These are phyloP conservation scores for Akebia trifoliata DNA, from an alignment of 164 flowering plant species.

Conservation along the genomic window DNA sequence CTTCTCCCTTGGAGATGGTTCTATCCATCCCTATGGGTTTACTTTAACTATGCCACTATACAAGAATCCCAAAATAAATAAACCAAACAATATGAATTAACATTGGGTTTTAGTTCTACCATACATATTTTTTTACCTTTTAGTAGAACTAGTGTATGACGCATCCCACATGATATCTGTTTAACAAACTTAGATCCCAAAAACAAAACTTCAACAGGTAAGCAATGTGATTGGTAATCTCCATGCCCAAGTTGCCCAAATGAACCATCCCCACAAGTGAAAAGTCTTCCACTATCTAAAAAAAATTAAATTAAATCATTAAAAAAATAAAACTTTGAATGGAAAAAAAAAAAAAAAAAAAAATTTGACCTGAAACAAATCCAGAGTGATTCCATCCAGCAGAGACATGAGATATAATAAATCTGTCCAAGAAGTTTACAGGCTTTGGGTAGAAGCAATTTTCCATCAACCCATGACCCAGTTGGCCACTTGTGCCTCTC, in stretches of 20 bases:
- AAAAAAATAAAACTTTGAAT: neutral
- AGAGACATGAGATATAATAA: slow-evolving; percentile 45
- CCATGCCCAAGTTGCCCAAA: slow-evolving; percentile 99
- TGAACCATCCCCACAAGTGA: slow-evolving; percentile 97
- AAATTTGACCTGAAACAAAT: slow-evolving; percentile 66
- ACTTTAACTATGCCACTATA: neutral
- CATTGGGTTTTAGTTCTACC: neutral
- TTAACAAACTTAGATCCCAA: slow-evolving; percentile 46
- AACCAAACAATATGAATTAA: neutral
- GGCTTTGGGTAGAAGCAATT: slow-evolving; percentile 48
- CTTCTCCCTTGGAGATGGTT: no score
- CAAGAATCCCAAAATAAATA: neutral
- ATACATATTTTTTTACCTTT: no score
- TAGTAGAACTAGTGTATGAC: slow-evolving; percentile 69
- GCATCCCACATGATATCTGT: slow-evolving; percentile 88
- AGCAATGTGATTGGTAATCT: slow-evolving; percentile 44
- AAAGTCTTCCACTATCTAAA: slow-evolving; percentile 56
- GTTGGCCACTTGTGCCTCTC: slow-evolving; percentile 85
- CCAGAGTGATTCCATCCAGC: slow-evolving; percentile 99
- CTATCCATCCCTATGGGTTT: neutral
- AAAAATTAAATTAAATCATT: neutral
- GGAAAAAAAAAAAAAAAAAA: slow-evolving; percentile 10
- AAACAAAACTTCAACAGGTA: slow-evolving; percentile 47
- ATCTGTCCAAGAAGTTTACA: slow-evolving; percentile 30
- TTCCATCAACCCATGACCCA: slow-evolving; percentile 66